Base-by-base conservation (phyloP, 192 early-diverging fungal species). In the Gryganskiella cystojenkinii region DNA sequence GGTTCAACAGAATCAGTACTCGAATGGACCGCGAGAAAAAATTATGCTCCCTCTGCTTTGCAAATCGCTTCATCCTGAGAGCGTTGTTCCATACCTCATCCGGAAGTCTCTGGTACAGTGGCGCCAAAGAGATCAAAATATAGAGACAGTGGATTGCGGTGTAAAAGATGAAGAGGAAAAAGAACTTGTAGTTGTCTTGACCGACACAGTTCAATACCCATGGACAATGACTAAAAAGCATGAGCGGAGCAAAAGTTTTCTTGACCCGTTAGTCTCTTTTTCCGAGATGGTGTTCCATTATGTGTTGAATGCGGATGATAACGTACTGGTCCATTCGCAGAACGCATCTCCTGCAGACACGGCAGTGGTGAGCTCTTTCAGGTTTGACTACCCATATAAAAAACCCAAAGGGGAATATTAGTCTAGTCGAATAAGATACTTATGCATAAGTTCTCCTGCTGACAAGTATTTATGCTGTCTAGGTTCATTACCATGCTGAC, bases 321-420 rank as follows among this genome's bases (percentile, higher is more conserved):
- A 79, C 86, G 44, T 84, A 88, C 86, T 88, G 86, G 54, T 88
- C 86, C 86, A 88, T 88, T 65, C 82, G 86, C n/a, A 88, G 49
- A 3, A 86, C 83, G 56, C 86, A 88, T 62, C 65, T 44, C 35
- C 84, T 80, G 65, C 86, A 87, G n/a, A 84, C 84, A 27, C 81
- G 81, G 44, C 86, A 87, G 28, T 87, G 86, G 61, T 87, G 86
- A 19, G 81, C 66, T 72, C 86, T 46, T 52, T 82, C 84, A 9
- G 86, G 82, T 46, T 87, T 87, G 63, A 87, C 74, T 78, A 47
- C 31, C 0, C 25, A 47, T 17, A 3, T 28, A 11, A 5, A 15
- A 31, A 19, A 28, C 3, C 11, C 27, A 17, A 31, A 54, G 28
- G 28, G 7, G 2, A 8, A 8, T 14, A 30, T 8, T 19, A 45